Evolutionary conservation across 2,329 filamentous ascomycete species (phyloP).

Genomic region (Ramularia endophylla): DNA sequence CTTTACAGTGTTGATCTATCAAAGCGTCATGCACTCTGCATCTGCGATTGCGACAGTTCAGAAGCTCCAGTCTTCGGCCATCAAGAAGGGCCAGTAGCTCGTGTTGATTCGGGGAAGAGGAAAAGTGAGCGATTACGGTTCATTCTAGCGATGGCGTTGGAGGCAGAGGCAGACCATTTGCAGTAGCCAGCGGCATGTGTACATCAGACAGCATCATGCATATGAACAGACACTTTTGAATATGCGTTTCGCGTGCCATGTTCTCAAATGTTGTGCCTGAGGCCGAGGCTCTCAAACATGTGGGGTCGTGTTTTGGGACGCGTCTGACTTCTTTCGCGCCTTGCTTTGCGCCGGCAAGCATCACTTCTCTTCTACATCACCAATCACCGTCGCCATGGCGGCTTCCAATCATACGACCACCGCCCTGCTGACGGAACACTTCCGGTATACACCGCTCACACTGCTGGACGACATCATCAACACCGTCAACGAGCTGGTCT

Average conservation of each 20-base stretch:
- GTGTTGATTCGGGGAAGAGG: constrained; percentile 1
- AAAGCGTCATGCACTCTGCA: constrained; percentile 20
- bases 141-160: constrained; percentile 6
- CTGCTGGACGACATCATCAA: constrained; percentile 98
- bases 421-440: constrained; percentile 84
- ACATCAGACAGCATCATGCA: no score
- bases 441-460: constrained; percentile 86
- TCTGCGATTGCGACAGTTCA: constrained; percentile 20
- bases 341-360: constrained; percentile 1
- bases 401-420: constrained; percentile 41
- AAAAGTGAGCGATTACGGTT: background rate
- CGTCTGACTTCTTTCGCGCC: background rate
- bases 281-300: background rate
- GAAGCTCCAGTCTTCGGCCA: constrained; percentile 10
- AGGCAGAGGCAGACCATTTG: no score
- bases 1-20: constrained; percentile 23
- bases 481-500: constrained; percentile 86
- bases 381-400: constrained; percentile 32
- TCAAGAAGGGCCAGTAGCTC: constrained; percentile 20
- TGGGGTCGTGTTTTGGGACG: background rate
- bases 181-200: no score
- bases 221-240: no score
- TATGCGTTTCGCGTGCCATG: no score
- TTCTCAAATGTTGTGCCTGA: no score
- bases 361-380: background rate